phyloP scores from a whole-genome alignment of 208 protist species.

The Naegleria gruberi region DNA sequence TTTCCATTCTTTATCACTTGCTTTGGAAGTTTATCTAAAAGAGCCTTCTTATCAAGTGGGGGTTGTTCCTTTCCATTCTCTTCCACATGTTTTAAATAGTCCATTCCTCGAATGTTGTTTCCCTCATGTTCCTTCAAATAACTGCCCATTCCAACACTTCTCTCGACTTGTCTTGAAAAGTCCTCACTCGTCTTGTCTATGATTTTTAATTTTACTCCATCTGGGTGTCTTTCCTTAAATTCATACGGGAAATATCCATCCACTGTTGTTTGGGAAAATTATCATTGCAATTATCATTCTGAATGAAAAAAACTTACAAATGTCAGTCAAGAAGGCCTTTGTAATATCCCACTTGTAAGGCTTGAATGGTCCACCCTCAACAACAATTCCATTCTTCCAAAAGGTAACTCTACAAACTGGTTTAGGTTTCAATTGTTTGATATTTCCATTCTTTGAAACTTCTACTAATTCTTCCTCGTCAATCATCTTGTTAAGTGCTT shows the following conservation, averaged over 20 bases:
- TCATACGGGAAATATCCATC: slow-evolving; percentile 43
- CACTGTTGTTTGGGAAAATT: neutral
- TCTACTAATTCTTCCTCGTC: neutral
- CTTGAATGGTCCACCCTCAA: slow-evolving; percentile 30
- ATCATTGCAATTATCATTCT: neutral
- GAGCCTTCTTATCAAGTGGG: neutral
- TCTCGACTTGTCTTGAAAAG: neutral
- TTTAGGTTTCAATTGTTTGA: slow-evolving; percentile 17
- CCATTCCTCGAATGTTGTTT: neutral
- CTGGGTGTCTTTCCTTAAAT: slow-evolving; percentile 37
- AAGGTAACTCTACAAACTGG: neutral
- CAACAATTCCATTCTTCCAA: slow-evolving; percentile 32
- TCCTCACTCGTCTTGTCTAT: neutral
- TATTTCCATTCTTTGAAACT: neutral
- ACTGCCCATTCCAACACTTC: too few relatives aligned
- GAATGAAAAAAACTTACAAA: neutral
- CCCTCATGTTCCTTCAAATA: neutral
- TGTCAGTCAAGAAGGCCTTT: slow-evolving; percentile 29
- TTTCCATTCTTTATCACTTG: neutral
- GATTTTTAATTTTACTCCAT: slow-evolving; percentile 29
- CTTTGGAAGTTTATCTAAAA: neutral
- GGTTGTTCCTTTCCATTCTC: neutral
- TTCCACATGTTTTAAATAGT: neutral
- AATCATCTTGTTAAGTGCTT: neutral
- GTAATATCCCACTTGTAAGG: slow-evolving; percentile 27